phyloP scores from a whole-genome alignment of 495 filamentous ascomycete species.

The Lophiotrema nucula region DNA sequence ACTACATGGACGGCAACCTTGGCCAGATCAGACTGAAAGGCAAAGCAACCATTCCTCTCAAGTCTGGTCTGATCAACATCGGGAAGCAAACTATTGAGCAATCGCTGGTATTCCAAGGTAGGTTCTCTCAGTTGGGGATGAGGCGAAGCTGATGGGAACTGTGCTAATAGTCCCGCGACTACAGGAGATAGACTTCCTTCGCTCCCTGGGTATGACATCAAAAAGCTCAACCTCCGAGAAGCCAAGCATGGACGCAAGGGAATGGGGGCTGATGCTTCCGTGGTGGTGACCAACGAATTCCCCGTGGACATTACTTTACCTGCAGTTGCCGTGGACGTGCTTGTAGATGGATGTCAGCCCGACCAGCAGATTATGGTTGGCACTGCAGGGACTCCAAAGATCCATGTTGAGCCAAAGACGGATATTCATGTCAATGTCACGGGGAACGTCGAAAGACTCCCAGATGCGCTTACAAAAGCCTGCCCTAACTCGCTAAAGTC shows the following conservation, averaged over 20 bases:
- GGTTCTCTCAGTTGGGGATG: slow-evolving; percentile 32
- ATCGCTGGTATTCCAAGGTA: slow-evolving; percentile 76
- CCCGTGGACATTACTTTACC: slow-evolving; percentile 73
- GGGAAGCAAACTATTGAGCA: slow-evolving; percentile 71
- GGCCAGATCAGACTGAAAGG: slow-evolving; percentile 65
- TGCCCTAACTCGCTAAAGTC: slow-evolving; percentile 77
- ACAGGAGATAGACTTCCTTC: slow-evolving; percentile 65
- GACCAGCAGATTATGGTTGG: slow-evolving; percentile 71
- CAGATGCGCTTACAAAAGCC: slow-evolving; percentile 62
- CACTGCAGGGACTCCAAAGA: slow-evolving; percentile 62
- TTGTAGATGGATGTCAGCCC: slow-evolving; percentile 72
- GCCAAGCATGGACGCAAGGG: slow-evolving; percentile 48
- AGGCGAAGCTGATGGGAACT: slow-evolving; percentile 37
- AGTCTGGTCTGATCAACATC: slow-evolving; percentile 73
- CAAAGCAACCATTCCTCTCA: slow-evolving; percentile 65
- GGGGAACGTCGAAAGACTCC: slow-evolving; percentile 67
- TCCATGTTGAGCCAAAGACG: slow-evolving; percentile 63
- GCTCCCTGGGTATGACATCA: slow-evolving; percentile 75
- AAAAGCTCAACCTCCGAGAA: slow-evolving; percentile 72
- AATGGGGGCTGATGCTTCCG: slow-evolving; percentile 73
- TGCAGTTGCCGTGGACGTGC: slow-evolving; percentile 74
- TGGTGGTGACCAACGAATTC: slow-evolving; percentile 68
- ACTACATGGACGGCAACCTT: slow-evolving; percentile 80
- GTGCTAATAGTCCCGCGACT: slow-evolving; percentile 26
- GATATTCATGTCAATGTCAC: slow-evolving; percentile 66